Evolutionary conservation across 768 basidiomycete species (phyloP).

Genomic region (Lentinus tigrinus): DNA sequence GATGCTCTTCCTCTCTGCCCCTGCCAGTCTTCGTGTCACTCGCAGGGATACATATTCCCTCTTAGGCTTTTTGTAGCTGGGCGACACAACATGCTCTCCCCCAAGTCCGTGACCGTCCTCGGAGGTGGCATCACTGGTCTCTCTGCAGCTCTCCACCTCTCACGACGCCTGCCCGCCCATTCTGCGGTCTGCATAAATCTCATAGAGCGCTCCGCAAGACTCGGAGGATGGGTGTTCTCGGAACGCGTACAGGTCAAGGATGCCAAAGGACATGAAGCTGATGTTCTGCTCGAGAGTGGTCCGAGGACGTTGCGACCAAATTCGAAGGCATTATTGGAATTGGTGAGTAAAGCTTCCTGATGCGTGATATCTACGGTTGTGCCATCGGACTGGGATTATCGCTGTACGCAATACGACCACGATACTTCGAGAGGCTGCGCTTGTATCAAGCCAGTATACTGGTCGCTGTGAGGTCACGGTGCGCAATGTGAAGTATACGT

Average conservation of each 20-base stretch:
- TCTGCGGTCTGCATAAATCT: constrained; percentile 56
- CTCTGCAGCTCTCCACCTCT: constrained; percentile 76
- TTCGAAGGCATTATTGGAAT: constrained; percentile 67
- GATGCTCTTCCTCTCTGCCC: too few species aligned
- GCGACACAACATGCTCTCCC: not conserved
- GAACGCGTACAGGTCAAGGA: constrained; percentile 47
- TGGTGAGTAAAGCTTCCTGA: constrained; percentile 54
- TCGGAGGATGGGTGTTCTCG: constrained; percentile 88
- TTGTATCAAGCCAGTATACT: too few species aligned
- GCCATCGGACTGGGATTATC: too few species aligned
- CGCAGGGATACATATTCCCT: too few species aligned
- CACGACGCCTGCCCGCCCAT: constrained; percentile 59
- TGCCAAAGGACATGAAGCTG: constrained; percentile 21
- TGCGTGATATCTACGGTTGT: too few species aligned
- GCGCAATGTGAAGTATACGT: too few species aligned
- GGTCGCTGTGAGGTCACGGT: too few species aligned
- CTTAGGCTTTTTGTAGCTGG: too few species aligned
- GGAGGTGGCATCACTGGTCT: constrained; percentile 85
- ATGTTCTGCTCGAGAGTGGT: constrained; percentile 77
- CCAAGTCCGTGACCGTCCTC: constrained; percentile 50
- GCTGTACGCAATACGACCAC: too few species aligned
- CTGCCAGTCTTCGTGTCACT: too few species aligned
- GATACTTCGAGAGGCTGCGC: too few species aligned
- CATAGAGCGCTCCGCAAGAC: constrained; percentile 58
- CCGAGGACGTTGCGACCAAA: constrained; percentile 85